Evolutionary conservation across 192 early-diverging fungal species (phyloP), one percentile per base, ranked within the genome.

Genomic region (Linnemannia exigua): DNA sequence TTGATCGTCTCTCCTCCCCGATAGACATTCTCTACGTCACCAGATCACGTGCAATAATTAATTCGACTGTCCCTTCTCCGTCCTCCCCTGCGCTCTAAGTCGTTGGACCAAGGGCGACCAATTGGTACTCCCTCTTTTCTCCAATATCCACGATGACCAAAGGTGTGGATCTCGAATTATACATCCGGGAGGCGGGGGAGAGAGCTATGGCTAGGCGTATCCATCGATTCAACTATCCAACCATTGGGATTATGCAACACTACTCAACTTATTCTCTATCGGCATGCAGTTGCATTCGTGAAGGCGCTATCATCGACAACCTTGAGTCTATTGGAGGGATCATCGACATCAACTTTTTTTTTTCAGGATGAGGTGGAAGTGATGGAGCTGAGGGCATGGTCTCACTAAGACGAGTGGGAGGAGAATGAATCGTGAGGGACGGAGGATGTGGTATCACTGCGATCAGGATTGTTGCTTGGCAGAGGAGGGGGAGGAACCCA

Each of bases 111-210:
- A 12, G 15, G 58, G 58, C 58, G 58, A 31, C 11, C 28, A 63
- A 28, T 63, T 63, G 58, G 58, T 63, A 71, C 70, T 67, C 44
- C 68, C 74, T 80, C 78, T 77, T 75, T 86, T 80, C 77, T 75
- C 68, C 74, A 58, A 76, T 82, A 82, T 82, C 80, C 80, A 81
- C 72, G 70, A 83, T 77, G 75, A 77, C 75, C 75, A 83, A 83
- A 83, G 81, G 81, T 83, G 81, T 37, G 72, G 70, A 72, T 48
- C 44, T 63, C 22, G 28, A 63, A 81, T 76, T 81, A 75, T 63
- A 31, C 28, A 25, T 31, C 58, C n/a, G 28, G 12, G 41, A 44
- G 41, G 41, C 41, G 41, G 41, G 41, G 41, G 25, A 38, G 19
- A 36, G 54, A 31, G 46, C 7, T 16, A 31, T 12, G 33, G 67